Evolutionary conservation across 78 protist genomes (phyloP).

Genomic region (Protostelium mycophagum): DNA sequence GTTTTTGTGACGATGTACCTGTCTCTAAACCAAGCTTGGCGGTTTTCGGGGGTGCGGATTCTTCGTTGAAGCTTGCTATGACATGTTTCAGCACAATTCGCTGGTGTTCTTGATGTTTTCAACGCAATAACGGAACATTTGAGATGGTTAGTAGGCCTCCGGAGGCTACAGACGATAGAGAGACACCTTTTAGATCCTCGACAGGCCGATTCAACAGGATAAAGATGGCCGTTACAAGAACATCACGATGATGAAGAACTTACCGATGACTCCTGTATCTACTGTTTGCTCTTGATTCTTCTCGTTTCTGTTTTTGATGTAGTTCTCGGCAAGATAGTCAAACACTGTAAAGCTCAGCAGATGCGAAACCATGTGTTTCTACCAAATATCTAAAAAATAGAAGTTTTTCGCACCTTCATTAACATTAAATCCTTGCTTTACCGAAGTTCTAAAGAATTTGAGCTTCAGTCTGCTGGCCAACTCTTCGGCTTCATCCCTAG

Average conservation of each 20-base stretch:
- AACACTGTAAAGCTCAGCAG: not conserved
- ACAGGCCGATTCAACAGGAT: too few species aligned
- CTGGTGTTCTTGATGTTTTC: too few species aligned
- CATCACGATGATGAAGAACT: not conserved
- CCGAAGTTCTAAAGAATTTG: constrained; percentile 26
- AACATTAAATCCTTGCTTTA: constrained; percentile 38
- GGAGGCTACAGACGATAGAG: too few species aligned
- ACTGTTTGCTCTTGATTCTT: not conserved
- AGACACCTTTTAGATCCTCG: too few species aligned
- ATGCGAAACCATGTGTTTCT: not conserved
- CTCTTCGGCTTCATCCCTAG: constrained; percentile 22
- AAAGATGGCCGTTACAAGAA: too few species aligned
- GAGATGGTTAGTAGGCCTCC: too few species aligned
- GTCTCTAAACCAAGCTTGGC: not conserved
- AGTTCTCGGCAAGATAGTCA: not conserved
- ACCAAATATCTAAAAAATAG: not conserved
- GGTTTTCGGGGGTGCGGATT: not conserved
- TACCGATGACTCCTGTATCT: not conserved
- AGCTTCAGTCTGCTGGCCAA: constrained; percentile 11
- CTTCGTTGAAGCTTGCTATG: not conserved
- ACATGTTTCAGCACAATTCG: too few species aligned
- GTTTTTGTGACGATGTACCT: not conserved
- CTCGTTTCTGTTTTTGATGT: not conserved
- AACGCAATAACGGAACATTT: too few species aligned
- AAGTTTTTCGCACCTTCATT: not conserved